Evolutionary conservation across 129 eudicot species (phyloP).

Genomic region (Deinandra increscens): DNA sequence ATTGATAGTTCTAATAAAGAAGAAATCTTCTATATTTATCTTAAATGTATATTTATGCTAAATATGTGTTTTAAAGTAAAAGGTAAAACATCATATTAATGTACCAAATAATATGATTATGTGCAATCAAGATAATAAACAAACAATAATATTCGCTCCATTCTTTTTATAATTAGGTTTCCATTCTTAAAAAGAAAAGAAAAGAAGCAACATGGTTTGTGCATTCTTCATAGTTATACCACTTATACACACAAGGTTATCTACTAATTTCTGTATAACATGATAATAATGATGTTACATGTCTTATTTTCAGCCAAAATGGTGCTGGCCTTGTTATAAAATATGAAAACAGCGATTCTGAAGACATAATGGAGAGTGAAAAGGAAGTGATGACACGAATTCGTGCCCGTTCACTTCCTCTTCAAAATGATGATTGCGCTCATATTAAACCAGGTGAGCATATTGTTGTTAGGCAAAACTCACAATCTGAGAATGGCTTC

Average conservation of each 20-base stretch:
- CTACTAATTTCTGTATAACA: slow-evolving; percentile 16
- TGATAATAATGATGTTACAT: slow-evolving; percentile 6
- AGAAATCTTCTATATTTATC: slow-evolving; percentile 3
- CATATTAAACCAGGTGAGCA: slow-evolving; percentile 52
- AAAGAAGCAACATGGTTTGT: background rate
- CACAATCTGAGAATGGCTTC: slow-evolving; percentile 35
- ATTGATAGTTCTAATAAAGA: background rate
- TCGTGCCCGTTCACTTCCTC: slow-evolving; percentile 61
- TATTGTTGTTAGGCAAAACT: slow-evolving; percentile 50
- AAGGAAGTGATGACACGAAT: slow-evolving; percentile 48
- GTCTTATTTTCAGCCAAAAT: slow-evolving; percentile 44
- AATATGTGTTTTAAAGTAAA: background rate
- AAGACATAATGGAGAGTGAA: slow-evolving; percentile 42
- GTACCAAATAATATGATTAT: slow-evolving; percentile 1
- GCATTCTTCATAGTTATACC: slow-evolving; percentile 4
- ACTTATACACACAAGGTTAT: background rate
- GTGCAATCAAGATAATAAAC: background rate
- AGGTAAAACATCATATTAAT: slow-evolving; percentile 1
- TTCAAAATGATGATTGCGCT: slow-evolving; percentile 48
- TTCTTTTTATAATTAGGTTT: background rate
- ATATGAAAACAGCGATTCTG: slow-evolving; percentile 28
- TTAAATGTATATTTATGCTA: background rate
- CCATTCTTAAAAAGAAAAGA: background rate
- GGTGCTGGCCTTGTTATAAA: slow-evolving; percentile 48
- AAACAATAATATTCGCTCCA: background rate